Conservation (phyloP, 139 green algal species). For the Micractinium conductrix region DNA sequence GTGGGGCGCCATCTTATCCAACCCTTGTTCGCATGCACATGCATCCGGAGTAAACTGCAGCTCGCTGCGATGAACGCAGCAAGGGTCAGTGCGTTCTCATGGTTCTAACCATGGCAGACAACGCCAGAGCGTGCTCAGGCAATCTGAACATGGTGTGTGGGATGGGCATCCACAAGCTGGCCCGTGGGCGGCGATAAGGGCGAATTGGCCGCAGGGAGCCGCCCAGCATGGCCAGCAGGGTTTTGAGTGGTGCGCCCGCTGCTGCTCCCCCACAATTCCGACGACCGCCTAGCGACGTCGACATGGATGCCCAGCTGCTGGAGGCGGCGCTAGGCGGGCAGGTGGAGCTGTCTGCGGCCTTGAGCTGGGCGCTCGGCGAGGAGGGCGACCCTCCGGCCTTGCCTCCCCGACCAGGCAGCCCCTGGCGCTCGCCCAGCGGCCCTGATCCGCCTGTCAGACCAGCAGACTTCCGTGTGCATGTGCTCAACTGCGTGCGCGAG, state of each 20-base stretch:
- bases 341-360: background rate
- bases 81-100: too few relatives aligned
- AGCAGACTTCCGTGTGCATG: conserved; percentile 23
- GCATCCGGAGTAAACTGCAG: too few relatives aligned
- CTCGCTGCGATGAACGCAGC: too few relatives aligned
- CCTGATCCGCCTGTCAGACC: background rate
- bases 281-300: background rate
- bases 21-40: too few relatives aligned
- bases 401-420: background rate
- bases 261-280: too few relatives aligned
- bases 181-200: background rate
- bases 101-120: too few relatives aligned
- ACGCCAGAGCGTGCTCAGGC: background rate
- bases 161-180: background rate
- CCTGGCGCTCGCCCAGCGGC: too few relatives aligned
- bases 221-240: background rate
- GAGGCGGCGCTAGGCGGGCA: conserved; percentile 17
- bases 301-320: conserved; percentile 6
- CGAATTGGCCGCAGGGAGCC: background rate
- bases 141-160: background rate
- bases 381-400: background rate
- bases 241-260: background rate
- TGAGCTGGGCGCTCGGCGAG: conserved; percentile 19
- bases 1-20: too few relatives aligned
- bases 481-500: conserved; percentile 35